Conservation (phyloP, 176 grass and related monocot genomes). For the Chrysopogon serrulatus region DNA sequence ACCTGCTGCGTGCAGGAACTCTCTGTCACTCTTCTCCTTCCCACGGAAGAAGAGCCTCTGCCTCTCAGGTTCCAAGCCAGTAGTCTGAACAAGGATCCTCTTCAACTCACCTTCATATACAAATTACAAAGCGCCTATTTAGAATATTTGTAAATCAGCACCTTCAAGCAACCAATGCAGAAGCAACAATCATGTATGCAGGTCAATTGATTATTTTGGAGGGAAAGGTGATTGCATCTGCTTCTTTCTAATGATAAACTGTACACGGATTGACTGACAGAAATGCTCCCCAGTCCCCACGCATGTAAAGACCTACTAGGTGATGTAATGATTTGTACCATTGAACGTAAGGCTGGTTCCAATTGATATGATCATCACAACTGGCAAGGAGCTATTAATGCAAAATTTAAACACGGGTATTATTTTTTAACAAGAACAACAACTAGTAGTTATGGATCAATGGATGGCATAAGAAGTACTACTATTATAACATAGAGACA, state of each 20-base stretch:
- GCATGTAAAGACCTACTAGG: not conserved
- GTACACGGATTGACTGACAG: not conserved
- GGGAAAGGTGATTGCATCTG: not conserved
- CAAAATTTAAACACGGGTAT: not conserved
- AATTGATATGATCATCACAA: not conserved
- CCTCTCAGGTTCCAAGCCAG: conserved; percentile 59
- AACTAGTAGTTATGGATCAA: not conserved
- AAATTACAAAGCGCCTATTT: not conserved
- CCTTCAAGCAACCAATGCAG: not conserved
- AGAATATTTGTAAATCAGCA: not conserved
- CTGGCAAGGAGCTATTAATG: not conserved
- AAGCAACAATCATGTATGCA: not conserved
- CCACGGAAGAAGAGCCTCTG: conserved; percentile 85
- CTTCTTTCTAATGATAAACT: not conserved
- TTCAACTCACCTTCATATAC: conserved; percentile 79
- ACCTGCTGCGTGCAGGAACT: conserved; percentile 62
- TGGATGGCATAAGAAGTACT: not conserved
- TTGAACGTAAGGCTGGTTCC: not conserved
- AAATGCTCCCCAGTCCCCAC: not conserved
- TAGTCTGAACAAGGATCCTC: conserved; percentile 47
- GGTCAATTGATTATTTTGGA: not conserved
- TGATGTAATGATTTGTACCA: not conserved
- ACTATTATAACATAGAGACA: not conserved
- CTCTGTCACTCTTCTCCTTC: conserved; percentile 74
- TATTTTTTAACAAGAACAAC: not conserved